phyloP scores from a whole-genome alignment of 1,284 basidiomycete genomes.

The Vanrija sp. region DNA sequence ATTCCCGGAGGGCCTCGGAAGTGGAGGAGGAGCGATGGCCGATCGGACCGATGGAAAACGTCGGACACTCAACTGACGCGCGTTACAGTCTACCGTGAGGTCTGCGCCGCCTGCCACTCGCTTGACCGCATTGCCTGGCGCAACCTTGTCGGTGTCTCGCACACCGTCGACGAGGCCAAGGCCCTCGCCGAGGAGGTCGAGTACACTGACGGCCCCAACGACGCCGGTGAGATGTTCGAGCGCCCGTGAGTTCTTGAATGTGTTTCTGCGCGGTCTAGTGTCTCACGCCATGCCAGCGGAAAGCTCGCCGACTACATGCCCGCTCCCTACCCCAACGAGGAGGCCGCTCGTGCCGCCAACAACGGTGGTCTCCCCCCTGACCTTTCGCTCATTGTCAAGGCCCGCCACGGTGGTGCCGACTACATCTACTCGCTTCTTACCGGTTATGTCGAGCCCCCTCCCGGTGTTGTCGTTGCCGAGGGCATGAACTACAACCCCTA shows the following conservation, averaged over 20 bases:
- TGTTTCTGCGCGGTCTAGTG: not conserved
- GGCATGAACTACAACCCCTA: slow-evolving; percentile 98
- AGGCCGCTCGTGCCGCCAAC: slow-evolving; percentile 93
- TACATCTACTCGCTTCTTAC: slow-evolving; percentile 97
- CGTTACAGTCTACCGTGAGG: slow-evolving; percentile 84
- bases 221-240: slow-evolving; percentile 96
- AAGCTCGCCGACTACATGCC: slow-evolving; percentile 89
- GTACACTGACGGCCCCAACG: slow-evolving; percentile 94
- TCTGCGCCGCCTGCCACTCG: slow-evolving; percentile 98
- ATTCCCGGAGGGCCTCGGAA: not conserved
- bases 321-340: slow-evolving; percentile 92
- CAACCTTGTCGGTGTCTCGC: slow-evolving; percentile 96
- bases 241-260: slow-evolving; percentile 67
- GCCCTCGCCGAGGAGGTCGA: slow-evolving; percentile 94
- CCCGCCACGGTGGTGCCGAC: slow-evolving; percentile 94
- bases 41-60: not conserved
- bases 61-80: not conserved
- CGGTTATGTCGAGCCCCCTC: slow-evolving; percentile 94
- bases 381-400: slow-evolving; percentile 95
- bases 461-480: slow-evolving; percentile 92
- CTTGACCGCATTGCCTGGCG: slow-evolving; percentile 99
- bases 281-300: slow-evolving; percentile 26
- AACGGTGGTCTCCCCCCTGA: slow-evolving; percentile 88
- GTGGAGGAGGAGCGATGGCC: not conserved
- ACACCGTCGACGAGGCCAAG: slow-evolving; percentile 88